Evolutionary conservation across 2,329 filamentous ascomycete species (phyloP).

Genomic region (Colletotrichum lini): DNA sequence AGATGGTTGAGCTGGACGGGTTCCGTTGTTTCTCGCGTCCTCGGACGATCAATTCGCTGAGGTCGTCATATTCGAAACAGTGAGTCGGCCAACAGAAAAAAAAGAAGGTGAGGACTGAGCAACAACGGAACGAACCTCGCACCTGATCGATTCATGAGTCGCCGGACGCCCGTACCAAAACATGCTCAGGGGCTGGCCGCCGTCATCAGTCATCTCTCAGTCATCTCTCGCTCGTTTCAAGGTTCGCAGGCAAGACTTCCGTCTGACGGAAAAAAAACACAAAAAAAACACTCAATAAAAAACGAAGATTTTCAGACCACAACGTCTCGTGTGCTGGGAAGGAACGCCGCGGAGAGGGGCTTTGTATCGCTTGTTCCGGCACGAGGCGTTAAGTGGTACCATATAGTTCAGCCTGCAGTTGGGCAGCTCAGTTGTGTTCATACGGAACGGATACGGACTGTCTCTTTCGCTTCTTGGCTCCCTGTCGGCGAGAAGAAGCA

Average conservation of each 20-base stretch:
- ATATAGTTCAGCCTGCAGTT: not conserved
- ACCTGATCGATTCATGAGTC: not conserved
- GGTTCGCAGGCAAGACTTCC: not conserved
- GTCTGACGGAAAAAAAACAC: not conserved
- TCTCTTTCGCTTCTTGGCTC: not conserved
- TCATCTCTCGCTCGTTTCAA: not conserved
- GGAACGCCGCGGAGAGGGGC: constrained; percentile 1
- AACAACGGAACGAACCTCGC: not conserved
- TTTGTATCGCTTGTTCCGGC: not conserved
- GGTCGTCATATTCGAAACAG: not conserved
- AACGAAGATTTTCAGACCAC: constrained; percentile 15
- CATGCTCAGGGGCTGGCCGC: not conserved
- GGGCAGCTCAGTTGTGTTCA: not conserved
- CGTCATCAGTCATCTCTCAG: not conserved
- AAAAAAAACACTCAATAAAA: too few relatives aligned
- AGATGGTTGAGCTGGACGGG: not conserved
- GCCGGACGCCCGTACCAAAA: not conserved
- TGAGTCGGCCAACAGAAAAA: not conserved
- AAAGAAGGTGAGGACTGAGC: constrained; percentile 1
- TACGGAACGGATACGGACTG: not conserved
- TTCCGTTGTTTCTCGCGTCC: not conserved
- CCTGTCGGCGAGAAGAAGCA: not conserved
- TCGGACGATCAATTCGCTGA: not conserved
- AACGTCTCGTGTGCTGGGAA: constrained; percentile 26
- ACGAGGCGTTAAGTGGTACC: not conserved